Percentiles rank a stretch among this genome's conserved stretches.
Conservation (phyloP, 1,284 basidiomycete genomes). For the Ustilago vetiveriae region DNA sequence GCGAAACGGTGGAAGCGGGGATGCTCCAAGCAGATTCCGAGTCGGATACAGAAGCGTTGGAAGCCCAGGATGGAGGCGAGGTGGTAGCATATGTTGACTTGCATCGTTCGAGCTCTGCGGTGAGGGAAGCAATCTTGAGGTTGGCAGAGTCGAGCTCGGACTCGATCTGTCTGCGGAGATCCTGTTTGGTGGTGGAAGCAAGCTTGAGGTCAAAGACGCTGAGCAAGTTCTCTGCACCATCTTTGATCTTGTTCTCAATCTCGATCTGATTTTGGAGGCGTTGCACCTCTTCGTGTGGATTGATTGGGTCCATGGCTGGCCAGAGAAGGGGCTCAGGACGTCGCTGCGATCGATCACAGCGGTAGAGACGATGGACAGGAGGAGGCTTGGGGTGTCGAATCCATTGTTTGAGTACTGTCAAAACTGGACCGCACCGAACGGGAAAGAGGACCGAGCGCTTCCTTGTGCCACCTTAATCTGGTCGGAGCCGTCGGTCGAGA, state of each 20-base stretch:
- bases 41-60: conserved; percentile 5
- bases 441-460: too few relatives aligned
- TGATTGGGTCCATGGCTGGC: conserved; percentile 18
- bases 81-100: conserved; percentile 17
- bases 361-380: background rate
- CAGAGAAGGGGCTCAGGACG: too few relatives aligned
- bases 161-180: conserved; percentile 77
- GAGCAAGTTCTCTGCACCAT: conserved; percentile 84
- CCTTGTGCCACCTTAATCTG: too few relatives aligned
- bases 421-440: too few relatives aligned
- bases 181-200: conserved; percentile 70
- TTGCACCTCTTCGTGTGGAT: conserved; percentile 71
- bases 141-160: conserved; percentile 79
- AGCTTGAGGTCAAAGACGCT: conserved; percentile 70
- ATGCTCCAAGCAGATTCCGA: conserved; percentile 25
- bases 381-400: too few relatives aligned
- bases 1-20: conserved; percentile 23
- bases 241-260: conserved; percentile 79
- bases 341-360: too few relatives aligned
- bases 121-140: conserved; percentile 76
- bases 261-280: conserved; percentile 76
- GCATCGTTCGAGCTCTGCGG: conserved; percentile 73
- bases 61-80: conserved; percentile 16
- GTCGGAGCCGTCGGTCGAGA: too few relatives aligned
- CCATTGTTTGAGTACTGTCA: too few relatives aligned